Base-by-base conservation (phyloP, 179 eudicot genomes). In the Camellia oleifera region DNA sequence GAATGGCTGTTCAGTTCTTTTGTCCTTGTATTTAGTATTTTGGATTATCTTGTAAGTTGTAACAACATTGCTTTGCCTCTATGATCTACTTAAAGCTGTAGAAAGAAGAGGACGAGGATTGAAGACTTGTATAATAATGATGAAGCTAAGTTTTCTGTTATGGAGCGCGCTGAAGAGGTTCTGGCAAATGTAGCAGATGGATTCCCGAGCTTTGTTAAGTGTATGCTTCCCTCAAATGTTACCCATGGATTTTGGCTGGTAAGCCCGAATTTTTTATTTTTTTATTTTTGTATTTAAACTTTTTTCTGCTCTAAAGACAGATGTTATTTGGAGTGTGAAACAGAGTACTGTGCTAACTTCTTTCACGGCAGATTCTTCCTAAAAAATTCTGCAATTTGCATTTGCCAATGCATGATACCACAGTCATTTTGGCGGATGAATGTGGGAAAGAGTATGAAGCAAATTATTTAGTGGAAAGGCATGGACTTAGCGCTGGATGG, bases 241-340 rank as follows among this genome's bases (percentile, higher is more conserved):
- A 72, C 86, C 8, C 71, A 72, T 11, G 83, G 88, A 18, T 87
- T 87, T 79, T 87, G 88, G 88, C 69, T 87, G 88, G 90, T 87
- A 54, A 82, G 84, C 57, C 52, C 52, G 52, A 48, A 48, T 4
- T 7, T 14, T 32, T 3, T 14, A 15, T 60, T 1, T 0, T 20
- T 72, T 32, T 32, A 32, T 32, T 32, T 32, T 32, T 32, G 40
- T 32, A 32, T 32, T 32, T 32, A 0, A 0, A 32, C 40, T 32
- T 32, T 32, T 32, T 32, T 32, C 40, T 32, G 40, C 40, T 32
- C 40, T 32, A 32, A 32, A 32, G 40, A 32, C 1, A 32, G 40
- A 32, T 32, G 40, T 32, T 32, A 32, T 32, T 32, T 32, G 40
- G 40, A 32, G 40, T 32, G 40, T 50, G 2, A 72, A 12, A 17